Percentiles rank a stretch among this genome's conserved stretches.
Conservation (phyloP, 202 grass and related monocot genomes). For the Schoenoplectus triqueter region DNA sequence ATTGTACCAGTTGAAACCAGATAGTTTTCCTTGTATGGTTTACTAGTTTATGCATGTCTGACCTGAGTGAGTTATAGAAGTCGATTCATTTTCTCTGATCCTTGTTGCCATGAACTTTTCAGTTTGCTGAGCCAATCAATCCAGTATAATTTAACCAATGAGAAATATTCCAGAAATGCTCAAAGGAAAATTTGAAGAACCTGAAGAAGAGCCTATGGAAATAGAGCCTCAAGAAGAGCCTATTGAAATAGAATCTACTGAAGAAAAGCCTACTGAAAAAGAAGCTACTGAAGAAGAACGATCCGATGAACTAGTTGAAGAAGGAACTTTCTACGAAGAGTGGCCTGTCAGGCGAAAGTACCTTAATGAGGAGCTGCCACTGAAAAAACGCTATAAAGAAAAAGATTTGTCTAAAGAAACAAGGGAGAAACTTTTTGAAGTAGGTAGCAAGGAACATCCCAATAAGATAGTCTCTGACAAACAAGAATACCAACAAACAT, state of each 20-base stretch:
- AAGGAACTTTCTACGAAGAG: too few relatives aligned
- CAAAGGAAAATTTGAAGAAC: background rate
- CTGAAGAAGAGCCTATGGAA: background rate
- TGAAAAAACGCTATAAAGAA: too few relatives aligned
- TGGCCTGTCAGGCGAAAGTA: too few relatives aligned
- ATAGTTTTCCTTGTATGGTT: background rate
- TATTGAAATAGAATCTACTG: background rate
- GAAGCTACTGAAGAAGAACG: background rate
- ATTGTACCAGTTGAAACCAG: background rate
- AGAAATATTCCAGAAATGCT: background rate
- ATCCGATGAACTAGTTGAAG: too few relatives aligned
- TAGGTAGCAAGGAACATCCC: background rate
- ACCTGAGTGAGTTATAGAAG: background rate
- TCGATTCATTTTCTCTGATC: background rate
- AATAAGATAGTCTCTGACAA: background rate
- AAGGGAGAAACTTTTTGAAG: background rate
- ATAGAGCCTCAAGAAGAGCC: background rate
- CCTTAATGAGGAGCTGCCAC: too few relatives aligned
- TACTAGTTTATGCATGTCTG: background rate
- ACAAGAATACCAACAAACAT: background rate
- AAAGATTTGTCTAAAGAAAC: background rate
- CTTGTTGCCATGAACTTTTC: background rate
- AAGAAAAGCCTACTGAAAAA: background rate
- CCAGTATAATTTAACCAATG: background rate
- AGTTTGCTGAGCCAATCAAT: background rate